Percentiles rank a stretch among this genome's conserved stretches.
phyloP scores from a whole-genome alignment of 192 early-diverging fungal species.

The Backusella parvicylindrica region DNA sequence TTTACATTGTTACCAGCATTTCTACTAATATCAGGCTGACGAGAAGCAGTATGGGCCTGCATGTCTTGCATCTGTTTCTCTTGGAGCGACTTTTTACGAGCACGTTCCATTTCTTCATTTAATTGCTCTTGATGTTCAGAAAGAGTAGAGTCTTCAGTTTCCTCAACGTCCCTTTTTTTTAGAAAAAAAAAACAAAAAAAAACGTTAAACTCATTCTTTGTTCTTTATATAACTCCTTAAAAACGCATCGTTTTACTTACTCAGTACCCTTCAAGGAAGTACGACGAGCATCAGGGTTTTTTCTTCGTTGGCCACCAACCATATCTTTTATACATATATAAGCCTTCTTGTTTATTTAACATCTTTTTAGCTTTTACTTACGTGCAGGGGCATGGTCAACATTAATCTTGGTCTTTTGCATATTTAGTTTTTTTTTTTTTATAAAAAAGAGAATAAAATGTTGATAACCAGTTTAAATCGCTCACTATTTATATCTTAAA shows the following conservation, averaged over 20 bases:
- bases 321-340: background rate
- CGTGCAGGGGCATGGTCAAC: background rate
- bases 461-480: background rate
- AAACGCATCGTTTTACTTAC: background rate
- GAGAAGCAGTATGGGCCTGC: background rate
- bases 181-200: no score
- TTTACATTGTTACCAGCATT: conserved; percentile 6
- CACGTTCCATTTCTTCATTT: background rate
- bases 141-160: background rate
- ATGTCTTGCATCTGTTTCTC: conserved; percentile 6
- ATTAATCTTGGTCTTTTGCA: background rate
- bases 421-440: background rate
- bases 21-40: background rate
- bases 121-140: background rate
- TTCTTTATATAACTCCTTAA: background rate
- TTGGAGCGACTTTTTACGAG: background rate
- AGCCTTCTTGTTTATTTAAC: background rate
- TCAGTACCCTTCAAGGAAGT: background rate
- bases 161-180: background rate
- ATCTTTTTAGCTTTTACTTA: background rate
- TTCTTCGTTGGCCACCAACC: conserved; percentile 2
- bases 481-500: background rate
- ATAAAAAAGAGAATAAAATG: background rate
- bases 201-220: background rate
- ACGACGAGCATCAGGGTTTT: conserved; percentile 4